phyloP scores from a whole-genome alignment of 176 grass and related monocot genomes.

The Secale cereale region DNA sequence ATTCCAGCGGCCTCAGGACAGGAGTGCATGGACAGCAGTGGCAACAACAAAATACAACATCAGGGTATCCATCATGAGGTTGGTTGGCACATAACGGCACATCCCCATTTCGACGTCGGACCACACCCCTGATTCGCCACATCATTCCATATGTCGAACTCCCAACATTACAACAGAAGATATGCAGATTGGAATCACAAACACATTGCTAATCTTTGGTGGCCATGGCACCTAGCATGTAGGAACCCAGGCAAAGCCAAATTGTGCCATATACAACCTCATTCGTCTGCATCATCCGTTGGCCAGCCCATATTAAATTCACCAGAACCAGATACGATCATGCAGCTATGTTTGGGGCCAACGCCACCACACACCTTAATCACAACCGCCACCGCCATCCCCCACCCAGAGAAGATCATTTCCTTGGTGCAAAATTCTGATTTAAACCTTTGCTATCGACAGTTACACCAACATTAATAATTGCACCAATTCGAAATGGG shows the following conservation, averaged over 20 bases:
- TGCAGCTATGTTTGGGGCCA: background rate
- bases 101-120: background rate
- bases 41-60: background rate
- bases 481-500: background rate
- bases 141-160: background rate
- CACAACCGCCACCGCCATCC: background rate
- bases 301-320: background rate
- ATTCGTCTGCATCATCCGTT: background rate
- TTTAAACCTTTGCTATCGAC: background rate
- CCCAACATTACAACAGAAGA: background rate
- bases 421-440: background rate
- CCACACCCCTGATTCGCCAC: background rate
- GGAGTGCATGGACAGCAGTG: background rate
- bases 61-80: background rate
- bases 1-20: background rate
- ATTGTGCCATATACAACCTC: background rate
- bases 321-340: background rate
- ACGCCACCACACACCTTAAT: background rate
- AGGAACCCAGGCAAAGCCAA: background rate
- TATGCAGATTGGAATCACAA: background rate
- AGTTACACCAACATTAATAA: background rate
- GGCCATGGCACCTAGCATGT: background rate
- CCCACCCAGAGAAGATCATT: background rate
- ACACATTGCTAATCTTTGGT: background rate
- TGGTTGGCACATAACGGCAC: background rate